Conservation (phyloP, 306 rosid genomes). For the Cotoneaster glaucophyllus region DNA sequence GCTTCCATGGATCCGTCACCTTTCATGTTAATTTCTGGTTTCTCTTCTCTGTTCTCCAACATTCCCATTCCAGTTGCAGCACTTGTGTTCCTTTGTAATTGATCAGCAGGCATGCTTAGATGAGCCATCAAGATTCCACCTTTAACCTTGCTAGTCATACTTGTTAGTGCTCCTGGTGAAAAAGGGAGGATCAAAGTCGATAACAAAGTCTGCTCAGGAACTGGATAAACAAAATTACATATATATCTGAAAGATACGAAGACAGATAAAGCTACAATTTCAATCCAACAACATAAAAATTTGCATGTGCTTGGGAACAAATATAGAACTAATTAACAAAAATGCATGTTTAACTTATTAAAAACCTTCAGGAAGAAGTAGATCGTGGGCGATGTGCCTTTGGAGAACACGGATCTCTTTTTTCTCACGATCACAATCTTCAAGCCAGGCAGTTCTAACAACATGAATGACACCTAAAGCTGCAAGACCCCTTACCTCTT, state of each 20-base stretch:
- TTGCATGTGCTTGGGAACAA: slow-evolving; percentile 8
- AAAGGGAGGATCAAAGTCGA: slow-evolving; percentile 25
- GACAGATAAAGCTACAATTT: neutral
- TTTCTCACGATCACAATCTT: slow-evolving; percentile 72
- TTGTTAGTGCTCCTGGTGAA: slow-evolving; percentile 38
- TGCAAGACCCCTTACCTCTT: slow-evolving; percentile 69
- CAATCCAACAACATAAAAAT: neutral
- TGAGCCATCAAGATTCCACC: slow-evolving; percentile 37
- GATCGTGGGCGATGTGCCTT: slow-evolving; percentile 68
- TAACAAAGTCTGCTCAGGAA: slow-evolving; percentile 15
- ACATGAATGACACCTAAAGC: slow-evolving; percentile 70
- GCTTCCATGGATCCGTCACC: slow-evolving; percentile 32
- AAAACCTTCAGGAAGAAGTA: slow-evolving; percentile 75
- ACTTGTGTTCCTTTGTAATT: slow-evolving; percentile 19
- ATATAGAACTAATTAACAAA: neutral
- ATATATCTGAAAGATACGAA: neutral
- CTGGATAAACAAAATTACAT: neutral
- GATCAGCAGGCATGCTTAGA: slow-evolving; percentile 35
- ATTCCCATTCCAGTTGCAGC: slow-evolving; percentile 38
- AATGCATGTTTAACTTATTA: slow-evolving; percentile 1
- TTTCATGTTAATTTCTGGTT: slow-evolving; percentile 25
- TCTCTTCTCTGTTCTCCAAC: slow-evolving; percentile 36
- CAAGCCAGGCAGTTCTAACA: slow-evolving; percentile 80
- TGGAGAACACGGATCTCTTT: slow-evolving; percentile 62
- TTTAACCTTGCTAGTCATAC: slow-evolving; percentile 33